A percentile compares a stretch with the other conserved stretches of the same genome.
phyloP scores from a whole-genome alignment of 805 yeast genomes.

The Cyberlindnera nakhonratchasimensis region DNA sequence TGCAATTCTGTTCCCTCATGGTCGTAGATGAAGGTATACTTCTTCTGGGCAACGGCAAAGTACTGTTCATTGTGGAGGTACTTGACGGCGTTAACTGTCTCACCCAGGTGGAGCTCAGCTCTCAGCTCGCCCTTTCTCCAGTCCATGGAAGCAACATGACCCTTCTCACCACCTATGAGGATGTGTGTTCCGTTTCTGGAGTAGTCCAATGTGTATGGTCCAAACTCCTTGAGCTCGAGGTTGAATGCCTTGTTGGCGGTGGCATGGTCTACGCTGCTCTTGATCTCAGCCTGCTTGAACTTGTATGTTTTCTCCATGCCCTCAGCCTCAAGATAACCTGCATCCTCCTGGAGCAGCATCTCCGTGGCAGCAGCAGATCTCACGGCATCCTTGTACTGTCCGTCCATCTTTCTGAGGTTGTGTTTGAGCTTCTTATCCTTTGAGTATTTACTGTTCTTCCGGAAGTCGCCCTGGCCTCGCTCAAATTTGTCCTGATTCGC shows the following conservation, averaged over 20 bases:
- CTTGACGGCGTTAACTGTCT: conserved; percentile 87
- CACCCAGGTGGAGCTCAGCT: conserved; percentile 81
- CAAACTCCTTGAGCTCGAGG: conserved; percentile 68
- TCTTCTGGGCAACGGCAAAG: conserved; percentile 96
- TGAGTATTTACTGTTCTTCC: conserved; percentile 31
- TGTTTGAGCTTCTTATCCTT: conserved; percentile 63
- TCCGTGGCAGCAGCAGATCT: conserved; percentile 84
- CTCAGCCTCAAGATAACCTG: conserved; percentile 88
- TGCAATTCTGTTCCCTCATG: conserved; percentile 89
- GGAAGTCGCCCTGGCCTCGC: conserved; percentile 21
- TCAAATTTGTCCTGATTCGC: conserved; percentile 32
- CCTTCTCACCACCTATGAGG: conserved; percentile 83
- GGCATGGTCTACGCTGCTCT: conserved; percentile 66
- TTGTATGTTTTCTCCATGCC: conserved; percentile 90
- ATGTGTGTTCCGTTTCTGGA: conserved; percentile 85
- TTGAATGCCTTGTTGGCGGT: conserved; percentile 76
- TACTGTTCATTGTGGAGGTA: conserved; percentile 89
- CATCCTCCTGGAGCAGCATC: conserved; percentile 75
- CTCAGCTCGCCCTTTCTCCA: conserved; percentile 85
- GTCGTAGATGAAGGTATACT: conserved; percentile 89
- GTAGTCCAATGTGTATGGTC: conserved; percentile 82
- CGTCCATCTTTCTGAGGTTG: conserved; percentile 63
- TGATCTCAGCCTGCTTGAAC: conserved; percentile 77
- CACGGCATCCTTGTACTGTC: conserved; percentile 74
- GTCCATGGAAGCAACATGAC: conserved; percentile 94